Evolutionary conservation across 2,329 filamentous ascomycete species (phyloP).

Genomic region (Fusarium kyushuense): DNA sequence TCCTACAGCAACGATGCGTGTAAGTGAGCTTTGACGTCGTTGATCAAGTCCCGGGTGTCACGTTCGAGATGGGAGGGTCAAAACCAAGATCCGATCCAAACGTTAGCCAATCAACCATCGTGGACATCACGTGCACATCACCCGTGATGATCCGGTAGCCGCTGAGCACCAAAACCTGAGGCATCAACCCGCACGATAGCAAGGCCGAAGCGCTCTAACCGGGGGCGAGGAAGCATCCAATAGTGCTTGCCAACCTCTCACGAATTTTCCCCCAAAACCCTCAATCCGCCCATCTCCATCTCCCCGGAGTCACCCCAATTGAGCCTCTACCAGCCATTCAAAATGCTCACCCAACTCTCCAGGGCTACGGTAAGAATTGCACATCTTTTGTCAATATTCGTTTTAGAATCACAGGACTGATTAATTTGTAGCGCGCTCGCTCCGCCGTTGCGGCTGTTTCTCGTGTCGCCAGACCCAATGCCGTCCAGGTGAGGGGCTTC

Average conservation of each 20-base stretch:
- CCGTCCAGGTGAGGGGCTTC: slow-evolving; percentile 66
- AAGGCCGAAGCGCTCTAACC: slow-evolving; percentile 46
- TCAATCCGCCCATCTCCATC: slow-evolving; percentile 47
- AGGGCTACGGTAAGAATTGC: slow-evolving; percentile 65
- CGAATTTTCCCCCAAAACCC: slow-evolving; percentile 57
- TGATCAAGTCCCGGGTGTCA: not conserved
- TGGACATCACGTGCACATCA: slow-evolving; percentile 10
- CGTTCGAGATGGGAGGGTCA: slow-evolving; percentile 1
- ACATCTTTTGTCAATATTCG: not conserved
- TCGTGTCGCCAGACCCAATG: slow-evolving; percentile 57
- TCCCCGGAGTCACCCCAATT: slow-evolving; percentile 56
- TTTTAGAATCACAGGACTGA: slow-evolving; percentile 1
- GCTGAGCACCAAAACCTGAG: slow-evolving; percentile 23
- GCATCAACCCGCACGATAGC: slow-evolving; percentile 30
- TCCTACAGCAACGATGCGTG: not conserved
- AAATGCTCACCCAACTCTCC: slow-evolving; percentile 68
- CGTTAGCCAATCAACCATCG: slow-evolving; percentile 14
- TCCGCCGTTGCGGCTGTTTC: slow-evolving; percentile 63
- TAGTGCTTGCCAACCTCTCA: slow-evolving; percentile 50
- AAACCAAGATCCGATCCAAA: slow-evolving; percentile 6
- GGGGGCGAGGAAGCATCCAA: slow-evolving; percentile 37
- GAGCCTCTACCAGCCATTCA: slow-evolving; percentile 62
- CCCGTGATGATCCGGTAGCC: slow-evolving; percentile 36
- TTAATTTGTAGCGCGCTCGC: slow-evolving; percentile 62
- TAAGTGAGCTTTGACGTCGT: slow-evolving; percentile 16